Evolutionary conservation across 2,329 filamentous ascomycete genomes (phyloP), one percentile per base, ranked within the genome.

Genomic region (Acrodontium crateriforme): DNA sequence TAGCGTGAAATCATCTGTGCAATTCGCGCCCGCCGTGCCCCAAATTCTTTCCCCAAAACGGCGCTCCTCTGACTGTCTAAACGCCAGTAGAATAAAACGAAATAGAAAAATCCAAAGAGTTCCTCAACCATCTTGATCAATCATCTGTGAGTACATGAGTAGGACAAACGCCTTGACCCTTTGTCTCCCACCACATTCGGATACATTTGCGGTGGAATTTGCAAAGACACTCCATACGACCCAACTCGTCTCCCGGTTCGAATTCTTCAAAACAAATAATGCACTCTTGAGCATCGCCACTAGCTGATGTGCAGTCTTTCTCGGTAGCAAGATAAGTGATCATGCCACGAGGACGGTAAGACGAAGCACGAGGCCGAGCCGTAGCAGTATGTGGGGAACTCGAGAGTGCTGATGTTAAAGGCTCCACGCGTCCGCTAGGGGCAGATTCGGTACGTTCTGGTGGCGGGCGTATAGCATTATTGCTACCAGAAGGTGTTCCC

Each of bases 181-280:
- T 65, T 32, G 49, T 59, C 29, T 63, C 62, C 56, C 71, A 72
- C 71, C 71, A 76, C 31, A 63, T 57, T 27, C 64, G 54, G 31
- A 76, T 74, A 44, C 71, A 76, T 25, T 50, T 45, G 44, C 66
- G 62, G 46, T 75, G 71, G 37, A 75, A 76, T 40, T 72, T 72
- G 54, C 71, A 76, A 37, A 71, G 54, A 44, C 71, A 76, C 40
- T 73, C 69, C 43, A 76, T 51, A 34, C 71, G 56, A 7, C 66
- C 69, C 55, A 76, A 57, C 39, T 63, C 56, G 41, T 70, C 65
- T 1, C 71, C 71, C 8, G 63, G 60, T 39, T 69, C 62, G 44
- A 74, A 75, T 30, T 76, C 71, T 37, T 74, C 70, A 44, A 75
- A 67, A 45, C 71, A 76, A 28, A 76, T 75, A 6, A 69, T 63